These are phyloP conservation scores for Nannochloris sp. DNA, from an alignment of 139 green algal genomes.

Conservation along the genomic window DNA sequence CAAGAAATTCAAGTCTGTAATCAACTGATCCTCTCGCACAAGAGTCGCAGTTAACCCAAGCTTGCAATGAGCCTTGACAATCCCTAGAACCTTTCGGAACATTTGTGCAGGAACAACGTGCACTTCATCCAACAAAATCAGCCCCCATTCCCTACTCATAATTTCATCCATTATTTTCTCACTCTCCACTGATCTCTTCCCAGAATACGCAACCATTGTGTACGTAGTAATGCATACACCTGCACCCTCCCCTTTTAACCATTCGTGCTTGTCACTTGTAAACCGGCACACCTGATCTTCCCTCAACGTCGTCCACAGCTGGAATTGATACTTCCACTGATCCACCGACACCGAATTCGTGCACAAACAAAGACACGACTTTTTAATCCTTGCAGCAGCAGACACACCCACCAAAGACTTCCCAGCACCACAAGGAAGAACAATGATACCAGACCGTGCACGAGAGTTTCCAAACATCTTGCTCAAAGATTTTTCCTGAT, in stretches of 20 bases:
- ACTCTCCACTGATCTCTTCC: conserved; percentile 40
- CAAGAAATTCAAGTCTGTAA: conserved; percentile 97
- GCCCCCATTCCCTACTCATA: conserved; percentile 81
- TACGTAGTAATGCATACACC: conserved; percentile 89
- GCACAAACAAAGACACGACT: conserved; percentile 76
- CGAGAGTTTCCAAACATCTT: conserved; percentile 99
- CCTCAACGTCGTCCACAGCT: conserved; percentile 86
- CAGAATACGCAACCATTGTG: conserved; percentile 91
- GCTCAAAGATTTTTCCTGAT: conserved; percentile 79
- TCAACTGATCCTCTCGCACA: conserved; percentile 92
- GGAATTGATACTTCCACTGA: conserved; percentile 96
- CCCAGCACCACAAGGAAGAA: conserved; percentile 94
- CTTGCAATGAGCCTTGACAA: conserved; percentile 94
- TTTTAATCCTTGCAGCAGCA: conserved; percentile 76
- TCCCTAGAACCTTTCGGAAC: conserved; percentile 92
- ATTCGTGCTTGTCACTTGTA: conserved; percentile 80
- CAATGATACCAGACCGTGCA: conserved; percentile 88
- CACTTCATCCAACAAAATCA: conserved; percentile 97
- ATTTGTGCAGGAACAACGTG: conserved; percentile 95
- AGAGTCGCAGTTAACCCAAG: conserved; percentile 95
- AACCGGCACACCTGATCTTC: conserved; percentile 80
- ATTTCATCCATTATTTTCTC: conserved; percentile 67
- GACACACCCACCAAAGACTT: conserved; percentile 89
- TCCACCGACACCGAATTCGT: conserved; percentile 83
- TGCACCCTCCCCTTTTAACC: conserved; percentile 32